A percentile compares a stretch with the other conserved stretches of the same genome.
Conservation (phyloP, 306 rosid genomes). For the Quercus agrifolia region DNA sequence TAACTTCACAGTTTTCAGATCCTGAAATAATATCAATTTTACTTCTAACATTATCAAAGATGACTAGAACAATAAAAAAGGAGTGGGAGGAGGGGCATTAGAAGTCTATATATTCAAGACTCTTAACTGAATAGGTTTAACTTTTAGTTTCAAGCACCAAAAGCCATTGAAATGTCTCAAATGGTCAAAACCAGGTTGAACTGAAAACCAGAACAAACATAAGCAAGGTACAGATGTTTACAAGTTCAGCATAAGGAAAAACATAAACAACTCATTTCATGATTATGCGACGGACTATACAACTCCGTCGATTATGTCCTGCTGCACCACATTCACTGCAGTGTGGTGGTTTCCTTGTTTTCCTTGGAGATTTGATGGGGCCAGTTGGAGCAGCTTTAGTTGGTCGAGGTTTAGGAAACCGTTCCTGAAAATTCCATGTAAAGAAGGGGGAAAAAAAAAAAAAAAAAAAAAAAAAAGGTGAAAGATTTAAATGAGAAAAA, state of each 20-base stretch:
- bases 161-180: neutral
- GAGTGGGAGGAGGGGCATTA: neutral
- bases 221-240: neutral
- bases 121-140: neutral
- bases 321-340: constrained; percentile 12
- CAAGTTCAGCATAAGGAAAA: neutral
- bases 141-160: neutral
- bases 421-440: neutral
- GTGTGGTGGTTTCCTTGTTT: neutral
- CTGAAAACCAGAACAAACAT: neutral
- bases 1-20: no score
- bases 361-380: neutral
- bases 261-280: neutral
- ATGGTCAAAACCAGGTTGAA: neutral
- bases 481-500: neutral
- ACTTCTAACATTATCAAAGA: neutral
- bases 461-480: neutral
- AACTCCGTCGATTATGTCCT: constrained; percentile 19
- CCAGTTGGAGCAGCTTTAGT: neutral
- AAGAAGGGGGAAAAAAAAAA: neutral
- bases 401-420: neutral
- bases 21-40: neutral
- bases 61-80: neutral
- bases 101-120: neutral
- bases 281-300: neutral